Conservation (phyloP, 805 yeast genomes). For the Ogataea pilisensis region DNA sequence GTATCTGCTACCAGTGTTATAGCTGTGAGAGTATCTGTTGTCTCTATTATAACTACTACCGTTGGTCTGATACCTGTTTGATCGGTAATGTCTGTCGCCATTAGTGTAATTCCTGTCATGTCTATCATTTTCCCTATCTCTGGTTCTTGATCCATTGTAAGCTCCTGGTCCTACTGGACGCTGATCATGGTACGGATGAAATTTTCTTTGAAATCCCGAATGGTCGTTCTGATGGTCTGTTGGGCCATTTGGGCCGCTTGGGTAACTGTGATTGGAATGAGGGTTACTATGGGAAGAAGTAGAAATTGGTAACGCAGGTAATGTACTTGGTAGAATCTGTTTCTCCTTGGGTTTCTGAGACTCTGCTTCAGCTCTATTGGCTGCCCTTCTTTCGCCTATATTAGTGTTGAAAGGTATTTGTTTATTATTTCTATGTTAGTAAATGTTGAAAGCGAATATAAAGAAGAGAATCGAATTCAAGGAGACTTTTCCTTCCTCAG, state of each 20-base stretch:
- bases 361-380: slow-evolving; percentile 11
- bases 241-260: too few relatives aligned
- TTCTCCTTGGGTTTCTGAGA: neutral
- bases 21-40: slow-evolving; percentile 11
- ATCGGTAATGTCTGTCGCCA: slow-evolving; percentile 1
- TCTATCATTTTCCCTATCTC: neutral
- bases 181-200: neutral
- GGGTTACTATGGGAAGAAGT: neutral
- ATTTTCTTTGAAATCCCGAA: too few relatives aligned
- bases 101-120: neutral
- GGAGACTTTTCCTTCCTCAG: too few relatives aligned
- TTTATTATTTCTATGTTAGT: too few relatives aligned
- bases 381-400: slow-evolving; percentile 23
- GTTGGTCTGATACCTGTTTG: slow-evolving; percentile 3
- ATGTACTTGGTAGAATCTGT: too few relatives aligned
- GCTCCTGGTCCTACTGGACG: neutral
- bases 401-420: neutral
- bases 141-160: too few relatives aligned
- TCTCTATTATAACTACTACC: slow-evolving; percentile 8
- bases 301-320: too few relatives aligned
- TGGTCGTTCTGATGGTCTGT: too few relatives aligned
- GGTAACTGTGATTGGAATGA: neutral
- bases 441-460: too few relatives aligned
- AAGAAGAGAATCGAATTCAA: too few relatives aligned
- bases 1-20: too few relatives aligned